These are phyloP conservation scores for Kurtzmaniella cleridarum DNA, from an alignment of 805 yeast species.

Conservation along the genomic window DNA sequence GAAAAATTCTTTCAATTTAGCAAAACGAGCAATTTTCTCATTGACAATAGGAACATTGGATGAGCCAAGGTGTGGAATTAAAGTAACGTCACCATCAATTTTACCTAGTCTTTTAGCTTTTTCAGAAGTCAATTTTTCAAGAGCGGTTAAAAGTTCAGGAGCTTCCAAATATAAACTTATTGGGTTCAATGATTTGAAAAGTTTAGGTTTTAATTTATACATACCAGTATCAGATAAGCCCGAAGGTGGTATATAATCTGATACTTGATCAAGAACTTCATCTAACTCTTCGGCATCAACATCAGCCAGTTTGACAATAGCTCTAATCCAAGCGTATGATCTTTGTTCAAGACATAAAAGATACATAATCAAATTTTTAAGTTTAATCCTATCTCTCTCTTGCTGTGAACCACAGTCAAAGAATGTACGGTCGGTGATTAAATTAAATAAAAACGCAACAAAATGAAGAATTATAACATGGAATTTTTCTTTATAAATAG, in stretches of 20 bases:
- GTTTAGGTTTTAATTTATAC: slow-evolving; percentile 60
- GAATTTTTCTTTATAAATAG: slow-evolving; percentile 46
- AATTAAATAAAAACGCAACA: slow-evolving; percentile 38
- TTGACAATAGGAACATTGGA: slow-evolving; percentile 30
- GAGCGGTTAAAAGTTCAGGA: slow-evolving; percentile 39
- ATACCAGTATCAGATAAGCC: slow-evolving; percentile 55
- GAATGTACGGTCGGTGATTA: slow-evolving; percentile 33
- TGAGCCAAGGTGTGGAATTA: slow-evolving; percentile 40
- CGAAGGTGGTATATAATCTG: slow-evolving; percentile 60
- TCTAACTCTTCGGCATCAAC: slow-evolving; percentile 40
- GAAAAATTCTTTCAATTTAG: slow-evolving; percentile 49
- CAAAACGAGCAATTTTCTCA: slow-evolving; percentile 40
- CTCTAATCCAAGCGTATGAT: slow-evolving; percentile 46
- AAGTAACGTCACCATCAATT: slow-evolving; percentile 36
- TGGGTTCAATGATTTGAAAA: slow-evolving; percentile 57
- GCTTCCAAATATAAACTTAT: slow-evolving; percentile 43
- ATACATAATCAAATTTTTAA: slow-evolving; percentile 43
- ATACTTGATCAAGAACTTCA: slow-evolving; percentile 50
- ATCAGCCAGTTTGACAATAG: slow-evolving; percentile 19
- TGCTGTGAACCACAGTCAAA: slow-evolving; percentile 20
- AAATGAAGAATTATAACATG: slow-evolving; percentile 39
- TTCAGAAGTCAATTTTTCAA: no score
- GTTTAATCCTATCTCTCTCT: slow-evolving; percentile 19
- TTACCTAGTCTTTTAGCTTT: slow-evolving; percentile 22
- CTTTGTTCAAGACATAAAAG: slow-evolving; percentile 47